These are phyloP conservation scores for Ceratorhiza oryzae-sativae DNA, from an alignment of 1,284 basidiomycete genomes.

Conservation along the genomic window DNA sequence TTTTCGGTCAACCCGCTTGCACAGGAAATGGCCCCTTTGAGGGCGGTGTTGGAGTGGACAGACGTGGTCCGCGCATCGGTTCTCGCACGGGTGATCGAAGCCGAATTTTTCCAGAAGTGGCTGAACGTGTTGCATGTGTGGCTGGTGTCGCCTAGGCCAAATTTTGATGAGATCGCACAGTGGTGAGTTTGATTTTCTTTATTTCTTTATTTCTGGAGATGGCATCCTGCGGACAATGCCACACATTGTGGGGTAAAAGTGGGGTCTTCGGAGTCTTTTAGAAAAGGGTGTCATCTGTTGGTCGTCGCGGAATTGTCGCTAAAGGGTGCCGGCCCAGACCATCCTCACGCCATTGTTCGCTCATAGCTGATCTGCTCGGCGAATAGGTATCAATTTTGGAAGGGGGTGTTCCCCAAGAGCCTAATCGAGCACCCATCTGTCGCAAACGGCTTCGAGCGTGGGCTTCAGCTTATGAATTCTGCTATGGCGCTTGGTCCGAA, in stretches of 20 bases:
- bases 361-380: neutral
- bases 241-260: neutral
- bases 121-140: conserved; percentile 89
- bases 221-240: neutral
- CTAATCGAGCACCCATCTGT: conserved; percentile 70
- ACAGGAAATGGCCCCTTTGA: conserved; percentile 85
- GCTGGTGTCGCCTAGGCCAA: conserved; percentile 84
- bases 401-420: conserved; percentile 74
- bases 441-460: conserved; percentile 80
- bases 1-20: conserved; percentile 88
- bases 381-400: conserved; percentile 76
- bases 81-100: conserved; percentile 81
- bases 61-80: conserved; percentile 75
- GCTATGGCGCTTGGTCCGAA: conserved; percentile 83
- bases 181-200: conserved; percentile 67
- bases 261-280: neutral
- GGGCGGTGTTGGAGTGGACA: conserved; percentile 81
- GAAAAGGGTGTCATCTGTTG: neutral
- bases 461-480: conserved; percentile 89
- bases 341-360: neutral
- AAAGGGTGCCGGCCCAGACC: conserved; percentile 2
- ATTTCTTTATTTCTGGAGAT: neutral
- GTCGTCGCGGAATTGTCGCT: conserved; percentile 4
- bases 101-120: conserved; percentile 97
- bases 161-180: conserved; percentile 87